phyloP scores from a whole-genome alignment of 805 yeast genomes.

The Kluyveromyces lactis region DNA sequence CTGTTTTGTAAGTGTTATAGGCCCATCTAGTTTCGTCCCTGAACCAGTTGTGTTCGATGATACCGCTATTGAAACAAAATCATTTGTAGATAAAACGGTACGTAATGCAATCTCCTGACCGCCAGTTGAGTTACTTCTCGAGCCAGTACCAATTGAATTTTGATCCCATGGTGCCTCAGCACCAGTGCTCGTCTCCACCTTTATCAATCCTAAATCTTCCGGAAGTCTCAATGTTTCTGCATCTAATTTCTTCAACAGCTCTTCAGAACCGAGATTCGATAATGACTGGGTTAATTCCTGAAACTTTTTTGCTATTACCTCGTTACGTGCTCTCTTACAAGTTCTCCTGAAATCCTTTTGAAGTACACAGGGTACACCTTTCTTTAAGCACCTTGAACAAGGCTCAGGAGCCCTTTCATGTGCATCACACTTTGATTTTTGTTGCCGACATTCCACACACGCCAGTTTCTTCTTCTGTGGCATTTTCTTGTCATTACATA shows the following conservation, averaged over 20 bases:
- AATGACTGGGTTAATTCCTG: slow-evolving; percentile 56
- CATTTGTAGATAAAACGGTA: not conserved
- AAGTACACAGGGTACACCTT: slow-evolving; percentile 61
- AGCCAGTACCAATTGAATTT: not conserved
- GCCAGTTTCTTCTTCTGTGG: slow-evolving; percentile 54
- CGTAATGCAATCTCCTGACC: not conserved
- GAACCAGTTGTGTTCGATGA: not conserved
- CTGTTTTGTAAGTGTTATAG: slow-evolving; percentile 24
- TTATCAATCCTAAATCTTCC: not conserved
- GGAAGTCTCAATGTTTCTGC: slow-evolving; percentile 18
- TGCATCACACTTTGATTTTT: slow-evolving; percentile 87
- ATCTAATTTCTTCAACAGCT: slow-evolving; percentile 21
- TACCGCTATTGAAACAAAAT: not conserved
- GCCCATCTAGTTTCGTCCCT: not conserved
- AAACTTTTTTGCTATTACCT: slow-evolving; percentile 75
- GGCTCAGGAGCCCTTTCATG: slow-evolving; percentile 65
- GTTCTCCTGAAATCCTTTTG: slow-evolving; percentile 83
- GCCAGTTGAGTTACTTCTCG: not conserved
- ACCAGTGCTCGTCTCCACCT: not conserved
- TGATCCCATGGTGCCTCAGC: not conserved
- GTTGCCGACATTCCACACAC: slow-evolving; percentile 94
- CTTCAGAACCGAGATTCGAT: slow-evolving; percentile 24
- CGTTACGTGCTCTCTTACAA: slow-evolving; percentile 75
- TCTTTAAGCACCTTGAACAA: slow-evolving; percentile 73
- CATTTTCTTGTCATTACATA: not conserved